Base-by-base conservation (phyloP, 1,284 basidiomycete species). In the Fomitopsis betulina region DNA sequence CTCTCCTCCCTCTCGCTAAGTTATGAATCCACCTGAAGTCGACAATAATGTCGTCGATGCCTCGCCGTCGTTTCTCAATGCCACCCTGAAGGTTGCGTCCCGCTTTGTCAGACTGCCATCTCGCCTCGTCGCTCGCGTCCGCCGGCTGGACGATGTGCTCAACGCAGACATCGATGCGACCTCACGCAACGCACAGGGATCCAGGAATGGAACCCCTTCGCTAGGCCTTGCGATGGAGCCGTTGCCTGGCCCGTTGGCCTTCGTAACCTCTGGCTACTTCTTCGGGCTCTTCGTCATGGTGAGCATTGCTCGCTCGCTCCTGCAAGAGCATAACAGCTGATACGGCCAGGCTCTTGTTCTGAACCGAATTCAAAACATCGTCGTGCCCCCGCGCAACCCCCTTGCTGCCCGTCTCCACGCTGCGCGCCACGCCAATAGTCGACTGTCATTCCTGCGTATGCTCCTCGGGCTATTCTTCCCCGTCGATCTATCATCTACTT, bases 361-460 rank as follows among this genome's bases (percentile, higher is more conserved):
- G 54, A 86, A 90, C 64, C 81, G 88, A 37, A 85, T 91, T 58
- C 87, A 89, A 63, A 85, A 91, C 69, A 82, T 89, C 53, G 84
- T 90, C 47, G 82, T 89, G 0, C 89, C 89, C 12, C 81, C 85
- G n/a, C 80, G 81, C 5, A 74, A 74, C 49, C 70, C 75, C 1
- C 71, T 72, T 33, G 62, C 60, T 9, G 64, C 67, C 53, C 72
- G 70, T 39, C 57, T 68, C 1, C 43, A 63, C 43, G 67, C 68
- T 0, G 63, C 64, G 32, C 67, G 65, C 55, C 63, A 66, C 37
- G 58, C 63, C 58, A 57, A 59, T 15, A 56, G 62, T 42, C 60
- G 64, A 37, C 64, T 64, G 54, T 68, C 67, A 2, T 54, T 61
- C 45, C 59, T 42, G 27, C 58, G 56, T 15, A 50, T 60, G 9